Percentiles rank a stretch among this genome's conserved stretches.
Evolutionary conservation across 106 monocot species (phyloP).

Genomic region (Platanthera zijinensis): DNA sequence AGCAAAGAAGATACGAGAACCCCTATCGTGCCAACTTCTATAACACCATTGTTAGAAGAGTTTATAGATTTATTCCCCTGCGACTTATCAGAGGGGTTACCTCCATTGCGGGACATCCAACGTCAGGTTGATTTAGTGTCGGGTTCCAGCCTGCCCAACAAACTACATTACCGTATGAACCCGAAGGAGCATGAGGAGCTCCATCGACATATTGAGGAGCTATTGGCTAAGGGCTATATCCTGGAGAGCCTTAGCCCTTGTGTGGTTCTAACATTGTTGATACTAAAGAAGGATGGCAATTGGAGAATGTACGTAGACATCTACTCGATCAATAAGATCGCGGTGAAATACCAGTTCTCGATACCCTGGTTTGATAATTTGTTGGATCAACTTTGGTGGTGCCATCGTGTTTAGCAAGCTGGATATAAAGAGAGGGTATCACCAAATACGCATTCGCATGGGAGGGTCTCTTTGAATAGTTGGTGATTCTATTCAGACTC

Average conservation of each 20-base stretch:
- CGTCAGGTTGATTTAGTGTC: not conserved
- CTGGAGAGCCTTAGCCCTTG: not conserved
- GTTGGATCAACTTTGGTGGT: too few species aligned
- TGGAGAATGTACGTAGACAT: too few species aligned
- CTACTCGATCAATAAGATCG: too few species aligned
- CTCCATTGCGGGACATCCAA: conserved; percentile 5
- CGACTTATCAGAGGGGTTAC: not conserved
- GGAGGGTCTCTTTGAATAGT: not conserved
- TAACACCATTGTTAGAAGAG: not conserved
- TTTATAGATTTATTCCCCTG: conserved; percentile 2
- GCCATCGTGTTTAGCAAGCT: too few species aligned
- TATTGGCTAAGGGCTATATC: not conserved
- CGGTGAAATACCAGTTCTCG: too few species aligned
- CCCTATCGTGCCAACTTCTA: not conserved
- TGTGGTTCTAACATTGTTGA: too few species aligned
- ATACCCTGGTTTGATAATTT: too few species aligned
- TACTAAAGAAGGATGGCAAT: too few species aligned
- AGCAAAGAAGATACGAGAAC: not conserved
- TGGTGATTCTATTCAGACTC: not conserved
- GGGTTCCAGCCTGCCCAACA: conserved; percentile 1
- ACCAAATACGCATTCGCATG: too few species aligned
- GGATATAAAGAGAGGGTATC: too few species aligned
- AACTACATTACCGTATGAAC: conserved; percentile 4
- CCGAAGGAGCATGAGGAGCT: conserved; percentile 2
- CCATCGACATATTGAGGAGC: not conserved